Evolutionary conservation across 345 rosid species (phyloP).

Genomic region (Barbarea vulgaris): DNA sequence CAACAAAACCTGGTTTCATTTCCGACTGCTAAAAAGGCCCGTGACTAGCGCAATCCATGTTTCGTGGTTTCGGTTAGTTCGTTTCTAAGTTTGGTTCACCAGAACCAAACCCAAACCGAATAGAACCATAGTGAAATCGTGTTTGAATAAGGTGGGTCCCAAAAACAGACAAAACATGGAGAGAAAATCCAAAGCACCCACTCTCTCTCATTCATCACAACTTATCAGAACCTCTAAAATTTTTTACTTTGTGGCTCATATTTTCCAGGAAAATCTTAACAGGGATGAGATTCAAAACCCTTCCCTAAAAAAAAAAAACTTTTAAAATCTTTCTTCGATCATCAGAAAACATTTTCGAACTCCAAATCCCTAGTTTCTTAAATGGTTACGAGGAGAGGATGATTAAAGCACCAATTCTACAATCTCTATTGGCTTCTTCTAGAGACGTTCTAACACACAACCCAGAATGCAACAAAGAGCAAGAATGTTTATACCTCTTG

Average conservation of each 20-base stretch:
- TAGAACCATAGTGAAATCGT: background rate
- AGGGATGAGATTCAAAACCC: slow-evolving; percentile 32
- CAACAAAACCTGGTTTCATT: background rate
- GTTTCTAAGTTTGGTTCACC: slow-evolving; percentile 23
- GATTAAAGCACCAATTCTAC: slow-evolving; percentile 34
- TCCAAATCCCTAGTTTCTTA: background rate
- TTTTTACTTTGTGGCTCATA: slow-evolving; percentile 25
- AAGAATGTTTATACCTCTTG: slow-evolving; percentile 57
- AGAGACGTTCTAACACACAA: slow-evolving; percentile 24
- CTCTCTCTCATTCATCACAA: slow-evolving; percentile 17
- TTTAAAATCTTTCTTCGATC: background rate
- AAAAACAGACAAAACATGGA: slow-evolving; percentile 19
- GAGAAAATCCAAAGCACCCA: slow-evolving; percentile 20
- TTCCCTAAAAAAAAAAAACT: background rate
- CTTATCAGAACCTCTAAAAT: slow-evolving; percentile 27
- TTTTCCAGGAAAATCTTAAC: slow-evolving; percentile 23
- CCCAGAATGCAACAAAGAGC: slow-evolving; percentile 47
- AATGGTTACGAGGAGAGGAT: slow-evolving; percentile 28
- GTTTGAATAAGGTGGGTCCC: slow-evolving; percentile 32
- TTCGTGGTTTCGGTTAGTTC: slow-evolving; percentile 4
- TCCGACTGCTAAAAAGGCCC: background rate
- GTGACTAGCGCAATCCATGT: background rate
- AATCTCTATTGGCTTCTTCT: slow-evolving; percentile 31
- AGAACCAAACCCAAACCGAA: slow-evolving; percentile 28
- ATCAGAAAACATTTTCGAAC: background rate